These are phyloP conservation scores for Apiotrichum veenhuisii DNA, from an alignment of 1,284 basidiomycete genomes.

Conservation along the genomic window DNA sequence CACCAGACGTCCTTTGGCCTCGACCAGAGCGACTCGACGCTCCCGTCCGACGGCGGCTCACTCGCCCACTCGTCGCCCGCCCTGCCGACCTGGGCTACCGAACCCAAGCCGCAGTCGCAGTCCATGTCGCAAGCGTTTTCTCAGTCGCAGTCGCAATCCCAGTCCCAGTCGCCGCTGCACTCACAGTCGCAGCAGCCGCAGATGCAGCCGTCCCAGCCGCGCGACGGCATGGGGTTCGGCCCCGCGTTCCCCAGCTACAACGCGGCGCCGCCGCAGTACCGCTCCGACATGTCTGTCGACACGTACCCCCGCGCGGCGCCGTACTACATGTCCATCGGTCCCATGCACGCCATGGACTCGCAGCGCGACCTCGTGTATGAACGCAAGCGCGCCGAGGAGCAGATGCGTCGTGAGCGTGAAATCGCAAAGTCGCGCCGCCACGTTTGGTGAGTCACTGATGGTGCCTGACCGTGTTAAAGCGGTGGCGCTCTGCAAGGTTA, in stretches of 20 bases:
- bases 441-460: slow-evolving; percentile 21
- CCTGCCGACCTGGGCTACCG: not conserved
- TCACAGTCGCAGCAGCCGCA: too few relatives aligned
- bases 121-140: not conserved
- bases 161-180: not conserved
- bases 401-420: slow-evolving; percentile 11
- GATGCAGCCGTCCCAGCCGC: not conserved
- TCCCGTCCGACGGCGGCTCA: not conserved
- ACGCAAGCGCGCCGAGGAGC: slow-evolving; percentile 4
- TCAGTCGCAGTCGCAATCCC: not conserved
- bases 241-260: not conserved
- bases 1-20: not conserved
- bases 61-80: not conserved
- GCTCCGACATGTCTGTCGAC: not conserved
- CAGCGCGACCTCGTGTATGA: not conserved
- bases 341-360: not conserved
- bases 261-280: not conserved
- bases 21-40: not conserved
- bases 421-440: slow-evolving; percentile 20
- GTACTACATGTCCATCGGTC: not conserved
- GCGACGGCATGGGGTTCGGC: not conserved
- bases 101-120: not conserved
- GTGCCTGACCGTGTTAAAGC: too few relatives aligned
- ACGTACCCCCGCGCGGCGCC: not conserved
- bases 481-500: too few relatives aligned